A percentile compares a stretch with the other conserved stretches of the same genome.
Conservation (phyloP, 2,329 filamentous ascomycete species). For the Knoxdaviesia capensis region DNA sequence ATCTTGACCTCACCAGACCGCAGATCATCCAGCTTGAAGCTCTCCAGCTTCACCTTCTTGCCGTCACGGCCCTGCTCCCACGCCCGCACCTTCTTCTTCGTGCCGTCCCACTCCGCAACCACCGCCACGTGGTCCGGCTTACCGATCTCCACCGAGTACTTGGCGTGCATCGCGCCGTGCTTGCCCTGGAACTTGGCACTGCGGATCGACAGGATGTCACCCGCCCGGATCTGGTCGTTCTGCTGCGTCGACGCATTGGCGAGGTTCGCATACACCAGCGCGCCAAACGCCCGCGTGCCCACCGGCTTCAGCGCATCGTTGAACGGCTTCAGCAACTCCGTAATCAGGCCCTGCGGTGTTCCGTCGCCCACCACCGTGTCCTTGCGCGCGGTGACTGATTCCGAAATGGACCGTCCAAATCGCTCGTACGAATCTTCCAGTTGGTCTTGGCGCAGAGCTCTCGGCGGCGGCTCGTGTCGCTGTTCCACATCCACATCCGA, state of each 20-base stretch:
- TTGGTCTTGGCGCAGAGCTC: conserved; percentile 72
- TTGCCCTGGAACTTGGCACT: conserved; percentile 93
- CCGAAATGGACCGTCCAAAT: conserved; percentile 61
- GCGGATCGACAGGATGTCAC: conserved; percentile 81
- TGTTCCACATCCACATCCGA: conserved; percentile 61
- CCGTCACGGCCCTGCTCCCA: conserved; percentile 93
- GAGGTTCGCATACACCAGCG: conserved; percentile 82
- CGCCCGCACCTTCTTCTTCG: conserved; percentile 88
- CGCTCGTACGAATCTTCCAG: conserved; percentile 69
- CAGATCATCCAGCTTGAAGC: conserved; percentile 82
- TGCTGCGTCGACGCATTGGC: conserved; percentile 84
- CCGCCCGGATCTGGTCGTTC: conserved; percentile 79
- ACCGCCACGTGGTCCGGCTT: conserved; percentile 78
- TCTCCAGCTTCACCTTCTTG: conserved; percentile 85
- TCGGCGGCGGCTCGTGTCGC: conserved; percentile 66
- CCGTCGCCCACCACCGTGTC: conserved; percentile 72
- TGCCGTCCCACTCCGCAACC: conserved; percentile 93
- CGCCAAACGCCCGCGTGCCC: conserved; percentile 77
- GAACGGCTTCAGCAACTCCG: conserved; percentile 57
- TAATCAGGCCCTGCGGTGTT: conserved; percentile 55
- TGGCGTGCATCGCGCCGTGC: conserved; percentile 84
- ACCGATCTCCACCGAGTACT: conserved; percentile 76
- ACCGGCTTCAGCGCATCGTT: conserved; percentile 60
- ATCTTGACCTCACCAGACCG: conserved; percentile 90
- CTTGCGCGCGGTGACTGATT: conserved; percentile 50